These are phyloP conservation scores for Graphilbum sp. DNA, from an alignment of 2,329 filamentous ascomycete genomes.

Conservation along the genomic window DNA sequence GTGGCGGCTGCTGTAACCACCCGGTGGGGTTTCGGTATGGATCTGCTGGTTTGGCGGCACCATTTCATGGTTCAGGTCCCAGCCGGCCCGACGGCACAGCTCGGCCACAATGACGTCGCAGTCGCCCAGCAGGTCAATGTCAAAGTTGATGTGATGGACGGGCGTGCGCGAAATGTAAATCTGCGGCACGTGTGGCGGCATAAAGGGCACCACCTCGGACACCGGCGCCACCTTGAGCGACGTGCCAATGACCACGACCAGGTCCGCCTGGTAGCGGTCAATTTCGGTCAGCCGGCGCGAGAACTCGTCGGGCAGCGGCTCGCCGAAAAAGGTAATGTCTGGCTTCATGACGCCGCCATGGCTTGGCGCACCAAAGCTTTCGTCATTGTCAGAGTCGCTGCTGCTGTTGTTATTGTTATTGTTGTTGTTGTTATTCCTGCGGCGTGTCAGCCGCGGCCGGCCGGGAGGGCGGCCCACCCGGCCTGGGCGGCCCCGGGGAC, in stretches of 20 bases:
- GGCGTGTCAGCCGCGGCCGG: slow-evolving; percentile 19
- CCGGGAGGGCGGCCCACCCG: slow-evolving; percentile 16
- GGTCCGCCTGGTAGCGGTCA: slow-evolving; percentile 65
- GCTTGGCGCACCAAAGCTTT: slow-evolving; percentile 41
- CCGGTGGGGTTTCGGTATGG: slow-evolving; percentile 33
- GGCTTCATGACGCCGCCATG: slow-evolving; percentile 79
- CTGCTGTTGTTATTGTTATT: slow-evolving; percentile 23
- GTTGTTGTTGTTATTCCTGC: slow-evolving; percentile 22
- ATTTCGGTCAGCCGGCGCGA: slow-evolving; percentile 63
- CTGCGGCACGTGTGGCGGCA: slow-evolving; percentile 69
- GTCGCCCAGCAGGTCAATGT: slow-evolving; percentile 90
- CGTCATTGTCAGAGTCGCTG: slow-evolving; percentile 30
- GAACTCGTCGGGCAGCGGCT: slow-evolving; percentile 73
- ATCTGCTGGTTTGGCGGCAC: slow-evolving; percentile 50
- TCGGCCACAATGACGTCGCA: slow-evolving; percentile 84
- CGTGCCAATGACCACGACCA: slow-evolving; percentile 92
- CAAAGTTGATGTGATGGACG: slow-evolving; percentile 81
- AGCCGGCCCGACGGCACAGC: slow-evolving; percentile 65
- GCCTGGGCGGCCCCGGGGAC: slow-evolving; percentile 7
- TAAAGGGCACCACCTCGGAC: slow-evolving; percentile 69
- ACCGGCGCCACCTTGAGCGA: slow-evolving; percentile 92
- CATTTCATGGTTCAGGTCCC: slow-evolving; percentile 73
- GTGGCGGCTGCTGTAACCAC: slow-evolving; percentile 24
- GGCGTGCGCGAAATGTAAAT: slow-evolving; percentile 80
- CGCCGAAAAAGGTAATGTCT: slow-evolving; percentile 96